Evolutionary conservation across 352 stramenopile genomes (phyloP), one percentile per base, ranked within the genome.

Genomic region (Pythium volutum): DNA sequence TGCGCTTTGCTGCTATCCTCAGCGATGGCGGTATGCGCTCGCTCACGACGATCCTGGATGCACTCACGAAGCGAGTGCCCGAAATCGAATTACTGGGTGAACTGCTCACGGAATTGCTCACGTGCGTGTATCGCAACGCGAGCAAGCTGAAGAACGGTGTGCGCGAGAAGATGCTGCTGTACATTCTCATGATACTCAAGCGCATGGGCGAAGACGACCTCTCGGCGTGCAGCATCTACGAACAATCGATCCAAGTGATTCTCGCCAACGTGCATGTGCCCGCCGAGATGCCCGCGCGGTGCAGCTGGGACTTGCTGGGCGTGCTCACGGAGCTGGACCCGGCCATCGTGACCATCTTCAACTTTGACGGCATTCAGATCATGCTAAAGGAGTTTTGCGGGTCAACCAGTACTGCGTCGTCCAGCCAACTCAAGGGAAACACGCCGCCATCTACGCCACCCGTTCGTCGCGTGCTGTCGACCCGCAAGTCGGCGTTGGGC

Each of bases 281-380:
- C 1, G 48, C 58, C 7, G 76, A 84, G 51, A 52, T 73, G 7
- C 61, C 79, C 42, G 62, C 67, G 4, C 61, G 63, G 18, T 77
- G 76, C 52, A 88, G 77, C 39, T 91, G 74, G 71, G 76, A 86
- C 42, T 56, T 88, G 0, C 58, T 90, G 0, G 67, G 74, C 2
- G 73, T 84, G 34, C 69, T 91, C 9, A 75, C 70, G 0, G 75
- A 85, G 47, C 61, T 87, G 16, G 75, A 88, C 45, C 66, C 77
- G 11, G 75, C 81, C 2, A 82, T 89, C 51, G 74, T 75, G 6
- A 65, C 75, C 1, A 71, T 91, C 14, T 87, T 88, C 55, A 88
- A 88, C 22, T 73, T 89, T 8, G 79, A 88, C 39, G 79, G 70
- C 6, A 73, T 87, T 29, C 66, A 71, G 22, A 71, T 74, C n/a